Conservation (phyloP, 768 basidiomycete genomes). For the Pleurotus platypus region DNA sequence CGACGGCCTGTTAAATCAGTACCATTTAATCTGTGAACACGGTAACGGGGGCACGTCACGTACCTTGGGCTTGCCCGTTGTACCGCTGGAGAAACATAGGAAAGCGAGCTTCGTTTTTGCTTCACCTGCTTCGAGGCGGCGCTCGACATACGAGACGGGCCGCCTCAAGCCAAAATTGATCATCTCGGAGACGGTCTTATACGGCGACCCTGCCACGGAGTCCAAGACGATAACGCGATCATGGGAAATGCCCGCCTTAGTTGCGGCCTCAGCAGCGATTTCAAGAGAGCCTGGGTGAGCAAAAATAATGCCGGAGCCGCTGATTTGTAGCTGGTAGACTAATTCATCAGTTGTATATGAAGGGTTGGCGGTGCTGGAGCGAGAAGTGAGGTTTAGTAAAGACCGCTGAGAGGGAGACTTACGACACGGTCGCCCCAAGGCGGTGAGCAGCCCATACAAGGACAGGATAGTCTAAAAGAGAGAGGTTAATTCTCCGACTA, state of each 20-base stretch:
- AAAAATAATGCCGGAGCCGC: slow-evolving; percentile 28
- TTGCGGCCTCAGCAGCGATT: slow-evolving; percentile 24
- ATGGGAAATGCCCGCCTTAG: slow-evolving; percentile 16
- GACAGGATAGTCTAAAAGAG: slow-evolving; percentile 23
- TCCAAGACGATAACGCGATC: slow-evolving; percentile 23
- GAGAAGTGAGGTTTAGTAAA: slow-evolving; percentile 13
- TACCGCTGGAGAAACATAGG: slow-evolving; percentile 49
- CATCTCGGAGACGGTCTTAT: slow-evolving; percentile 25
- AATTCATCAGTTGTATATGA: slow-evolving; percentile 35
- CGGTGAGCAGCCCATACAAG: slow-evolving; percentile 37
- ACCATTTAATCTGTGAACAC: not conserved
- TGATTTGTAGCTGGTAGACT: slow-evolving; percentile 29
- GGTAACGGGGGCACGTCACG: not conserved
- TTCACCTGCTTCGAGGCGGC: slow-evolving; percentile 34
- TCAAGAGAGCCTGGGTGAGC: slow-evolving; percentile 22
- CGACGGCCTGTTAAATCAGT: slow-evolving; percentile 36
- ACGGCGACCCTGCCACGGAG: not conserved
- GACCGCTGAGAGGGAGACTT: slow-evolving; percentile 5
- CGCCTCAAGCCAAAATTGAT: slow-evolving; percentile 23
- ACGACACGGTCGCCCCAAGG: slow-evolving; percentile 36
- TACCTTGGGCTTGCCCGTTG: slow-evolving; percentile 45
- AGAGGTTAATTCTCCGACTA: too few species aligned
- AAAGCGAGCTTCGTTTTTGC: slow-evolving; percentile 46
- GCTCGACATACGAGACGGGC: slow-evolving; percentile 31
- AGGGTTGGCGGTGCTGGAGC: slow-evolving; percentile 37